Evolutionary conservation across 202 grass and related monocot species (phyloP).

Genomic region (Cymbopogon flexuosus): DNA sequence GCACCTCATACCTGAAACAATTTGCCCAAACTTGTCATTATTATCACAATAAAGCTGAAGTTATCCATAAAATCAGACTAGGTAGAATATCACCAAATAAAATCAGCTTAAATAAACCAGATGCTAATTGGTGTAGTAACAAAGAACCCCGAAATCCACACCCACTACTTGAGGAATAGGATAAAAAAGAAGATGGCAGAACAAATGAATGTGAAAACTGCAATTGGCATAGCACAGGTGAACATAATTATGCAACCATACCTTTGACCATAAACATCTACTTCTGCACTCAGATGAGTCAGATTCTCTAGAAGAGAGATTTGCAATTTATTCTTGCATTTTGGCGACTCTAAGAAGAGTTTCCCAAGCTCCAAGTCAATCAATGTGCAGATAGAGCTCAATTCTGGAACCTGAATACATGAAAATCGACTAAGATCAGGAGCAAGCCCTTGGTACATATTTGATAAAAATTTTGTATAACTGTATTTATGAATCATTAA

Average conservation of each 20-base stretch:
- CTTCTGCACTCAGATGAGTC: conserved; percentile 46
- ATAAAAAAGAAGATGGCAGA: background rate
- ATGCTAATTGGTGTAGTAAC: background rate
- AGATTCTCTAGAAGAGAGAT: conserved; percentile 62
- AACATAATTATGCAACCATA: conserved; percentile 15
- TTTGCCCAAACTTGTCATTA: background rate
- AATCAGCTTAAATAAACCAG: background rate
- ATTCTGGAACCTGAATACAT: conserved; percentile 72
- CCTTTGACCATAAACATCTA: conserved; percentile 88
- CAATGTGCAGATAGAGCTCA: conserved; percentile 63
- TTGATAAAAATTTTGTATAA: background rate
- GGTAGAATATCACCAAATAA: background rate
- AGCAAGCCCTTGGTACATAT: background rate
- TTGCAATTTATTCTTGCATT: conserved; percentile 60
- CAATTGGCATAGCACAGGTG: background rate
- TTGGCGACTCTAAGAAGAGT: conserved; percentile 58
- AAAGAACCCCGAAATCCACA: background rate
- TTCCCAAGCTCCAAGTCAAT: conserved; percentile 62
- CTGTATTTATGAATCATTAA: conserved; percentile 7
- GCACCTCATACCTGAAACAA: conserved; percentile 62
- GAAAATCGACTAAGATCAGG: background rate
- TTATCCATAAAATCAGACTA: background rate
- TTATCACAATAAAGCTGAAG: conserved; percentile 1
- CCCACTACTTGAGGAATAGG: background rate
- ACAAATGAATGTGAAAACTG: conserved; percentile 1